A percentile compares a stretch with the other conserved stretches of the same genome.
Conservation (phyloP, 2,329 filamentous ascomycete genomes). For the Colletotrichum kahawae region DNA sequence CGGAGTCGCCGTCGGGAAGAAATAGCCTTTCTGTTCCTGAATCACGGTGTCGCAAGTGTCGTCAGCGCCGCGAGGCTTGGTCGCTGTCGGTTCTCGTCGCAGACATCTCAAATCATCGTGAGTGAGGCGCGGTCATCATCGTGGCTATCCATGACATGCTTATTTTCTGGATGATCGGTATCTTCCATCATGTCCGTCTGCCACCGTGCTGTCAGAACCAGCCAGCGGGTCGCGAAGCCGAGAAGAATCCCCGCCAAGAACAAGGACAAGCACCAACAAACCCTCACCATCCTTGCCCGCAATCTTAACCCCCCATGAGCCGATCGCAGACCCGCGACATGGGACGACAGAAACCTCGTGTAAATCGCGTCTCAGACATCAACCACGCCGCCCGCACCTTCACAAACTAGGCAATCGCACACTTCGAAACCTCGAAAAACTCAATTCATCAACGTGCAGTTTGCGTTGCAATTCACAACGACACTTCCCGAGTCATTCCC, state of each 20-base stretch:
- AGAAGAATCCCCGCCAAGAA: background rate
- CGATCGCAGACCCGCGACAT: background rate
- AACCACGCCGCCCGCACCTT: constrained; percentile 8
- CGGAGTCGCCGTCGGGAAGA: background rate
- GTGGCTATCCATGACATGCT: background rate
- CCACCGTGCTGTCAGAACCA: background rate
- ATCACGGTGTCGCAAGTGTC: background rate
- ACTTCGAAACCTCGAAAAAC: background rate
- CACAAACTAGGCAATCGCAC: background rate
- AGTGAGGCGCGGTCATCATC: background rate
- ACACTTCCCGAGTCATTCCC: background rate
- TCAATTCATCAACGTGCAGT: background rate
- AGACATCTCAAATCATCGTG: background rate
- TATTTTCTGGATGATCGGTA: background rate
- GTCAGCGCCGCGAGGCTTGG: background rate
- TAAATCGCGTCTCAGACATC: background rate
- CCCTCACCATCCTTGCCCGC: background rate
- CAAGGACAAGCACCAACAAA: background rate
- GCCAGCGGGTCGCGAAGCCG: background rate
- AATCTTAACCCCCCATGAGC: background rate
- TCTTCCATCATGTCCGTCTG: background rate
- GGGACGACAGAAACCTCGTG: background rate
- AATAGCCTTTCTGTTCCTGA: background rate
- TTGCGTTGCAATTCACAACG: background rate
- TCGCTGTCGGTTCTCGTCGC: background rate